Evolutionary conservation across 2,329 filamentous ascomycete species (phyloP).

Genomic region (Phaeosphaeria sp.): DNA sequence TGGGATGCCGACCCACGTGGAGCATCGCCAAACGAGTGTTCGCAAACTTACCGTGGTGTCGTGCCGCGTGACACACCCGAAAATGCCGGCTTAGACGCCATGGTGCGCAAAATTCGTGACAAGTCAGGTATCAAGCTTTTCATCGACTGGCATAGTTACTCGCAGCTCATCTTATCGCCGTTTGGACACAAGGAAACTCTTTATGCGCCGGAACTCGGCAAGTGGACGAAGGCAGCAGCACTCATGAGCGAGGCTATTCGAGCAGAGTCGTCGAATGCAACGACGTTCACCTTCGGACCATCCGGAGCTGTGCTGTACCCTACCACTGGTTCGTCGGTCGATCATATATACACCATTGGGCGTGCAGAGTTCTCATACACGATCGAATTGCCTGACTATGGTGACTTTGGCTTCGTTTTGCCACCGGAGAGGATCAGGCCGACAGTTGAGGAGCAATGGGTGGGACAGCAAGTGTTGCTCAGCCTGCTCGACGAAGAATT

Average conservation of each 20-base stretch:
- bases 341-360: conserved; percentile 51
- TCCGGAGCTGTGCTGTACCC: conserved; percentile 67
- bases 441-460: conserved; percentile 54
- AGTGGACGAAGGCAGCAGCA: conserved; percentile 58
- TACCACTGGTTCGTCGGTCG: conserved; percentile 53
- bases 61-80: conserved; percentile 36
- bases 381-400: conserved; percentile 57
- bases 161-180: conserved; percentile 63
- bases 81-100: conserved; percentile 51
- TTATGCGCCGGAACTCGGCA: conserved; percentile 54
- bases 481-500: conserved; percentile 34
- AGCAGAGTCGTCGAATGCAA: conserved; percentile 43
- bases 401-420: conserved; percentile 57
- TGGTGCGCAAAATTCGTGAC: conserved; percentile 52
- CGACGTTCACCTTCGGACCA: conserved; percentile 52
- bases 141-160: conserved; percentile 70
- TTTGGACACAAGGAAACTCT: conserved; percentile 64
- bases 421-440: conserved; percentile 56
- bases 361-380: conserved; percentile 53
- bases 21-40: conserved; percentile 37
- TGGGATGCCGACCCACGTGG: conserved; percentile 37
- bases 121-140: conserved; percentile 63
- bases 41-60: conserved; percentile 39
- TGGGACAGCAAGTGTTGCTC: conserved; percentile 40
- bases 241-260: conserved; percentile 58